Evolutionary conservation across 495 filamentous ascomycete species (phyloP).

Genomic region (Xylaria nigripes): DNA sequence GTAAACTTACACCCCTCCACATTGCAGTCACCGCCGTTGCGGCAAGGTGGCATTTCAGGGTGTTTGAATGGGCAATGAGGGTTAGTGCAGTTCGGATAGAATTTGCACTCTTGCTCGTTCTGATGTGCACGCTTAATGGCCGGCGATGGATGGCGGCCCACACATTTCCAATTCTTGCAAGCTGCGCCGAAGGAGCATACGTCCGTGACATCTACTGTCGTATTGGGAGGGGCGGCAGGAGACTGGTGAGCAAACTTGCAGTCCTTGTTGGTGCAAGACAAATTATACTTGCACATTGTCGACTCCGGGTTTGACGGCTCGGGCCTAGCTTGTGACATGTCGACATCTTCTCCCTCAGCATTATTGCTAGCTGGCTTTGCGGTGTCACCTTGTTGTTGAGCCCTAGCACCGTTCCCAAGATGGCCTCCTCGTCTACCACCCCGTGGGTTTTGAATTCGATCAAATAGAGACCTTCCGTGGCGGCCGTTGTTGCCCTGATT

Average conservation of each 20-base stretch:
- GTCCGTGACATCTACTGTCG: constrained; percentile 67
- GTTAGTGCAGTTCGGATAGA: constrained; percentile 91
- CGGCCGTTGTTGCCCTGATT: constrained; percentile 20
- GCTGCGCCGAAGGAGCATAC: constrained; percentile 76
- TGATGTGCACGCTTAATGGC: constrained; percentile 68
- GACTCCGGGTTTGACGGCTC: constrained; percentile 48
- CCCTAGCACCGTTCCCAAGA: constrained; percentile 26
- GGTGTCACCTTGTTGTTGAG: constrained; percentile 19
- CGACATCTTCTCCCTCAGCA: constrained; percentile 39
- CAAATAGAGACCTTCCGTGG: constrained; percentile 63
- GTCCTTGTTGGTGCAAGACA: constrained; percentile 75
- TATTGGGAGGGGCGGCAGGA: constrained; percentile 74
- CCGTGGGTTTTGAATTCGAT: constrained; percentile 54
- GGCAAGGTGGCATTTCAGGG: constrained; percentile 67
- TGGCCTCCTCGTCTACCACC: constrained; percentile 31
- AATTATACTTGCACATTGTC: constrained; percentile 76
- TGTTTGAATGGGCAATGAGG: constrained; percentile 81
- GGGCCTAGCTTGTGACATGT: constrained; percentile 42
- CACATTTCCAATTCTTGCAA: constrained; percentile 93
- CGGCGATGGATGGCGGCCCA: constrained; percentile 85
- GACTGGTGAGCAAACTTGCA: constrained; percentile 94
- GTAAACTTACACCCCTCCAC: constrained; percentile 82
- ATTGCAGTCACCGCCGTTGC: constrained; percentile 87
- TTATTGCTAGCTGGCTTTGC: constrained; percentile 17
- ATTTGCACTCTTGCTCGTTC: constrained; percentile 81